Evolutionary conservation across 495 filamentous ascomycete species (phyloP), one percentile per base, ranked within the genome.

Genomic region (Penicillium robsamsonii): DNA sequence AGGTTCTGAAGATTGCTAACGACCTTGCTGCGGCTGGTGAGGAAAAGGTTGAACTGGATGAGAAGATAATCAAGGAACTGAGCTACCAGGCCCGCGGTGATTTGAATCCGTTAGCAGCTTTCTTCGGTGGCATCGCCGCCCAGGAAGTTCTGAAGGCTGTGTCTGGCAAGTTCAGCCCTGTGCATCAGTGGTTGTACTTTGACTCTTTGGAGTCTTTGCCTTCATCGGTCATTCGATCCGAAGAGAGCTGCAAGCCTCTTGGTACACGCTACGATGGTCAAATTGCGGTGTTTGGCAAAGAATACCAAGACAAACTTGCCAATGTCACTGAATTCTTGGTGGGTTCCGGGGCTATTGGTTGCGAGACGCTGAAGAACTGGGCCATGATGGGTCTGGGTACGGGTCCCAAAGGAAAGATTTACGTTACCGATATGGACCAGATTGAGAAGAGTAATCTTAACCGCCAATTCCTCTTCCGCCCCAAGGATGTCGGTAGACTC

Each of bases 391-490:
- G 95, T 57, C 79, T 99, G 47, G 93, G 87, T 40, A 89, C 89
- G 40, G 95, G 95, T 33, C 88, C 88, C 22, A 82, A 92, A 31
- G 95, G 95, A 59, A 87, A 87, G 65, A 92, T 99, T 66, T 89
- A 69, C 22, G 89, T 97, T 24, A 96, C 95, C 13, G 95, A 99
- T 67, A 97, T 96, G 87, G 95, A 99, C 62, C 88, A 89, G 57
- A 99, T 99, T 59, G 95, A 99, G 78, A 96, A 92, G 82, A 97
- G 93, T 78, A 99, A 99, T 69, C 82, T 99, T 38, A 99, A 99
- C 76, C 82, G 95, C 42, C 95, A 99, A 64, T 99, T 99, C 78
- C 71, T 99, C 15, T 99, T 99, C 84, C 81, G 95, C 27, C 79
- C 90, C 29, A 90, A 90, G 69, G 92, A 99, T 74, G 95, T 99